Evolutionary conservation across 2,329 filamentous ascomycete genomes (phyloP), one percentile per base, ranked within the genome.

Genomic region (Cladosporium sp.): DNA sequence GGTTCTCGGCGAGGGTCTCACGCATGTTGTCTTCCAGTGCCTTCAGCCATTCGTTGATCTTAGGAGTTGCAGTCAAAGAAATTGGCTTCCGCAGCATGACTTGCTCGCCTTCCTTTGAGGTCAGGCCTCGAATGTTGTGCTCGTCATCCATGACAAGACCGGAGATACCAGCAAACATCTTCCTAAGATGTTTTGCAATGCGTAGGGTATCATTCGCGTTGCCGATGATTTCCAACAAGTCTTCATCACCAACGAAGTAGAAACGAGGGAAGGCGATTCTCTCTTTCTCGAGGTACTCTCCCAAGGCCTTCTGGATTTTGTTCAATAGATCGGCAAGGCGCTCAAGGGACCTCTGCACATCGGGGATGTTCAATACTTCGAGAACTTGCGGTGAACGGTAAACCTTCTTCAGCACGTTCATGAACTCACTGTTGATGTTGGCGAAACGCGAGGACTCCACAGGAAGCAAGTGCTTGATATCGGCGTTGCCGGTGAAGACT

Each of bases 341-440:
- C 72, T 98, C 94, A 5, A 99, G 73, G 2, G 91, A 95, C 67
- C 95, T 95, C 63, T 98, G 93, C 0, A 95, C 90, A 41, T 93
- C 93, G 9, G 90, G 86, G 51, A 99, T 98, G 57, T 90, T 90
- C 50, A 99, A 82, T 2, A 98, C 92, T 66, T 98, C 94, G 39
- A 99, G 80, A 6, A 98, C 89, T 61, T 91, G 93, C 0, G 93
- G 92, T 46, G 92, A 91, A 67, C 95, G 95, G 72, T 94, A 92
- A 38, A 97, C 93, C 69, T 97, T 98, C 75, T 97, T 97, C 88
- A 99, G 95, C 35, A 98, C 90, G n/a, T 89, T 84, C 64, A 95
- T 86, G 73, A 98, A 99, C 67, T 98, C 92, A 55, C 90, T 94
- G 72, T 98, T 98, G 77, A 98, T 98, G 71, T 97, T 98, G 65